Evolutionary conservation across 2,329 filamentous ascomycete genomes (phyloP), one percentile per base, ranked within the genome.

Genomic region (Arachnopeziza araneosa): DNA sequence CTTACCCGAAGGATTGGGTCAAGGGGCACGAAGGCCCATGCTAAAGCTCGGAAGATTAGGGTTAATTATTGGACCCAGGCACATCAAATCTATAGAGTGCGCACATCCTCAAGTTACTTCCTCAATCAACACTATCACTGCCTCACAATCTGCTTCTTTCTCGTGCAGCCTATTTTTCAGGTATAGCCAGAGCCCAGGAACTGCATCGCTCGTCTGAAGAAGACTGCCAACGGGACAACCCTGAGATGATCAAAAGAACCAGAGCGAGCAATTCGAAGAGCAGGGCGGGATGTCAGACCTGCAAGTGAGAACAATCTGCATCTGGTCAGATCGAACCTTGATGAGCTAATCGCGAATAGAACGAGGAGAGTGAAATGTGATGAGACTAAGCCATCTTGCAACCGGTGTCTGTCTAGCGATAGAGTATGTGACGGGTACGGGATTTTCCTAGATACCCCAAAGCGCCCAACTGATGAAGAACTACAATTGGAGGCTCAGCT

Each of bases 311-410:
- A n/a, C n/a, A n/a, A n/a, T n/a, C n/a, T n/a, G n/a, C n/a, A n/a
- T n/a, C n/a, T n/a, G n/a, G n/a, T n/a, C n/a, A 10, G 2, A 24
- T 52, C 26, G 17, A n/a, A 32, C 8, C n/a, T 52, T 48, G 14
- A 21, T 48, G 36, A 2, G 36, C 36, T 44, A 44, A 44, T 12
- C 36, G 2, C 21, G 3, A 22, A 19, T 12, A 57, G 54, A 30
- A 17, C 21, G 26, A 55, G 60, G 30, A 62, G 54, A 55, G 57
- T 62, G 12, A 62, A 62, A 52, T 62, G 60, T 24, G 60, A 62
- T 56, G 60, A 62, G 30, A n/a, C 51, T 1, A 62, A 57, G 24
- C 60, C 60, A 1, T 10, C 19, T 3, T 62, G 60, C 49, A 62
- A 36, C 23, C 50, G 56, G 22, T 62, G 60, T 24, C 14, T 22